Percentiles rank a stretch among this genome's conserved stretches.
phyloP scores from a whole-genome alignment of 768 basidiomycete species.

The Boletus coccyginus region DNA sequence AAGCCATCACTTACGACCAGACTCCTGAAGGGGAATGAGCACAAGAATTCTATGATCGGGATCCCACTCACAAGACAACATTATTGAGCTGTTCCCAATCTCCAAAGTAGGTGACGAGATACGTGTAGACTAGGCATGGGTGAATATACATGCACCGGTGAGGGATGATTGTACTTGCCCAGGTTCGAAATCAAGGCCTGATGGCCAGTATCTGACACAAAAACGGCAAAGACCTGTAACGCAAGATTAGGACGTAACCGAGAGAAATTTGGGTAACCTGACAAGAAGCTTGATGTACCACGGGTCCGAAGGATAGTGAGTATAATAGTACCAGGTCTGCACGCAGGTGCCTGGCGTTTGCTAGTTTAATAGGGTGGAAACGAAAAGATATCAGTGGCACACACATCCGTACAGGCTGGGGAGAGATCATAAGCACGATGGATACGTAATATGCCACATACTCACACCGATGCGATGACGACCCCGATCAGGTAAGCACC shows the following conservation, averaged over 20 bases:
- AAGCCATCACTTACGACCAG: background rate
- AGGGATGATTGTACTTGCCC: conserved; percentile 25
- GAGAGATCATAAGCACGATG: conserved; percentile 2
- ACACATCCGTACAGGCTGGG: conserved; percentile 51
- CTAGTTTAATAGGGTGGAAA: background rate
- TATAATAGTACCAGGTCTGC: conserved; percentile 55
- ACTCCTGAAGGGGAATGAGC: background rate
- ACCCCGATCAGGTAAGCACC: conserved; percentile 52
- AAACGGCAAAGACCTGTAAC: conserved; percentile 45
- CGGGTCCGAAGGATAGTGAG: conserved; percentile 47
- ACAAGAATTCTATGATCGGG: background rate
- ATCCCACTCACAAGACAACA: background rate
- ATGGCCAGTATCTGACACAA: conserved; percentile 52
- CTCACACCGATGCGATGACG: conserved; percentile 47
- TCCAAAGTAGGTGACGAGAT: conserved; percentile 42
- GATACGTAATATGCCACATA: background rate
- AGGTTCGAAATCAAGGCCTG: conserved; percentile 54
- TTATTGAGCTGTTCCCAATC: conserved; percentile 8
- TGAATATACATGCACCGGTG: background rate
- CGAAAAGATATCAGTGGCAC: conserved; percentile 1
- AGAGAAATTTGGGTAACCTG: conserved; percentile 12
- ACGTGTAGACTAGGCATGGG: conserved; percentile 43
- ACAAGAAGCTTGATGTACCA: conserved; percentile 51
- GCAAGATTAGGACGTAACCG: background rate
- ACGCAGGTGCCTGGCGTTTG: conserved; percentile 47